Base-by-base conservation (phyloP, 1,284 basidiomycete species). In the Chondrostereum purpureum region DNA sequence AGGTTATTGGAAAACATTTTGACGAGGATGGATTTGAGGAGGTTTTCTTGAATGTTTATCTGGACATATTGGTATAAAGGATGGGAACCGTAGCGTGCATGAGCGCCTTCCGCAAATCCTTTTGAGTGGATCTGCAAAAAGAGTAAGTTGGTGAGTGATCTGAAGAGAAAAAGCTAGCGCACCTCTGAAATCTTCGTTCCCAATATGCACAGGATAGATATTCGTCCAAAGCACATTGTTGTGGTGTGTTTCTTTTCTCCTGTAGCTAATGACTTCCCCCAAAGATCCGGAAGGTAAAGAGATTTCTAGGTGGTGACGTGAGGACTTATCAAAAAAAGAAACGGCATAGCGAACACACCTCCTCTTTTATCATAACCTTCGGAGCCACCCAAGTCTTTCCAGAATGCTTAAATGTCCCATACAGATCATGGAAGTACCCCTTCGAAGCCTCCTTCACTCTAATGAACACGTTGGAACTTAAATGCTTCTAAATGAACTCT, bases 351-450 rank as follows among this genome's bases (percentile, higher is more conserved):
- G 17, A n/a, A 77, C 88, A 56, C 56, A 94, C 92, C 55, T 94
- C 89, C 66, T 92, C 88, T 19, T 82, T 78, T 55, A 98, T 92
- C 51, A 97, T 73, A 10, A 90, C 89, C 18, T 75, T 80, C 0
- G 94, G 94, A 11, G 91, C 92, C 45, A 94, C 78, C 93, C 92
- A 99, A 8, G 89, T 88, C 69, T 99, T 99, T 16, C 95, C 95
- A 5, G 92, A 93, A 55, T 92, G 78, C 34, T 77, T 77, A 43
- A 84, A 72, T 13, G 91, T 85, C 54, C 83, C 80, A 57, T 92
- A 90, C 47, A 89, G 75, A 59, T 98, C 95, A 53, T 88, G 77
- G 58, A 93, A 98, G 63, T 98, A 96, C 0, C 93, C 92, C 56
- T 84, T 86, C 12, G 80, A 79, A 0, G 85, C 89, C 66, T 94